Evolutionary conservation across 2,329 filamentous ascomycete species (phyloP).

Genomic region (Penicillium glabrum): DNA sequence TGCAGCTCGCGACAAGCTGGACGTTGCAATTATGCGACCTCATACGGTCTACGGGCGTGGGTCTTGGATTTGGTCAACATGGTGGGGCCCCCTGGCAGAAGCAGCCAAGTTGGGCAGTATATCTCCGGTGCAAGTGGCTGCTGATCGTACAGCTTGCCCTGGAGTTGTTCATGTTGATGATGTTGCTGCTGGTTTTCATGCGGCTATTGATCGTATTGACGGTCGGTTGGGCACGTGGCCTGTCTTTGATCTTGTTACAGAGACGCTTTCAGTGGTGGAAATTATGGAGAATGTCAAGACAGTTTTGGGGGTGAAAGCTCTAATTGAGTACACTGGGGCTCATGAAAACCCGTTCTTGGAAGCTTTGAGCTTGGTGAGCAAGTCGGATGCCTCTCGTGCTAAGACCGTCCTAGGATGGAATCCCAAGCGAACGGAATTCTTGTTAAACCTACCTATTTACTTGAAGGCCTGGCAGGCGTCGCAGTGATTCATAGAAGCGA

Average conservation of each 20-base stretch:
- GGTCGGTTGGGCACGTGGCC: conserved; percentile 32
- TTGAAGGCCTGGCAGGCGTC: conserved; percentile 9
- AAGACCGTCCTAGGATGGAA: conserved; percentile 35
- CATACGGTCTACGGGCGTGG: conserved; percentile 35
- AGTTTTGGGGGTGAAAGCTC: conserved; percentile 22
- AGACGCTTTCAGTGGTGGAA: conserved; percentile 23
- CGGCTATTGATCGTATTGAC: conserved; percentile 35
- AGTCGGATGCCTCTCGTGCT: conserved; percentile 27
- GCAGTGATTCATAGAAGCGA: not conserved
- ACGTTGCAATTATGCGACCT: conserved; percentile 7
- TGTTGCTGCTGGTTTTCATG: conserved; percentile 32
- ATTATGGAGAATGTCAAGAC: conserved; percentile 22
- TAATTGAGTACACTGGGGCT: conserved; percentile 25
- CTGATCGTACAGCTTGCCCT: conserved; percentile 20
- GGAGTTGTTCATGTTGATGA: conserved; percentile 42
- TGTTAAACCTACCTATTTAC: conserved; percentile 19
- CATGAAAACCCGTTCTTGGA: conserved; percentile 25
- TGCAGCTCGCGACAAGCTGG: not conserved
- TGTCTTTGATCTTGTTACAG: conserved; percentile 39
- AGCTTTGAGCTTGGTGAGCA: conserved; percentile 25
- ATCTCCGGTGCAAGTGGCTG: conserved; percentile 18
- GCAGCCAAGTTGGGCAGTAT: conserved; percentile 13
- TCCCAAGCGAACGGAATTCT: conserved; percentile 28
- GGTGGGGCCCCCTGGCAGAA: conserved; percentile 6
- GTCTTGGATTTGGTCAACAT: conserved; percentile 28